Evolutionary conservation across 164 flowering plant genomes (phyloP).

Genomic region (Berberis thunbergii): DNA sequence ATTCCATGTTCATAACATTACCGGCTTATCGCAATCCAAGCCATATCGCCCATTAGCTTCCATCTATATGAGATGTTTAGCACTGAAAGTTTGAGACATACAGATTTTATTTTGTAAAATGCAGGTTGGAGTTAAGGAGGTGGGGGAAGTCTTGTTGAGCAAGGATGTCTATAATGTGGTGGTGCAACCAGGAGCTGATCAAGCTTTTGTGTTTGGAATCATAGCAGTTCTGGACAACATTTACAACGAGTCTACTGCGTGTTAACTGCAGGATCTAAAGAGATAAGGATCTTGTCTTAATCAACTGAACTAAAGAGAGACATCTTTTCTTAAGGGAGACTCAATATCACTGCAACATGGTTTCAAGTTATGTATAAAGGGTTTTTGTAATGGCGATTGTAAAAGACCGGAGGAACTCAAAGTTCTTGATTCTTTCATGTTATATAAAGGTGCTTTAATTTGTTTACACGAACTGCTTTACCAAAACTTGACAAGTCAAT

Average conservation of each 20-base stretch:
- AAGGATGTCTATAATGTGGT: slow-evolving; percentile 67
- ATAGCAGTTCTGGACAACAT: slow-evolving; percentile 82
- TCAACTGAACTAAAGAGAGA: background rate
- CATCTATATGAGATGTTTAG: background rate
- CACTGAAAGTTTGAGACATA: background rate
- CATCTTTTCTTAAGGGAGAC: background rate
- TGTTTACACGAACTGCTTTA: too few relatives aligned
- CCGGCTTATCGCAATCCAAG: background rate
- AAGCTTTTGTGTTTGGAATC: slow-evolving; percentile 77
- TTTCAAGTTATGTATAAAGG: too few relatives aligned
- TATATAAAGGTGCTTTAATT: too few relatives aligned
- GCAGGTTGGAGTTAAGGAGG: slow-evolving; percentile 42
- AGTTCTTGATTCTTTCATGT: too few relatives aligned
- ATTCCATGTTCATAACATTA: too few relatives aligned
- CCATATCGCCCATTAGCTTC: background rate
- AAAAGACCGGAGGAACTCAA: too few relatives aligned
- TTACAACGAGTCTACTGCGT: slow-evolving; percentile 56
- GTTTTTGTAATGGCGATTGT: too few relatives aligned
- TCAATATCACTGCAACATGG: too few relatives aligned
- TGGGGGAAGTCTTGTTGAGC: slow-evolving; percentile 24
- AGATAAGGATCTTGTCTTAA: background rate
- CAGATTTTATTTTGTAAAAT: background rate
- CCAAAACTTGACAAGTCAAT: too few relatives aligned
- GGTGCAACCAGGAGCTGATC: slow-evolving; percentile 66
- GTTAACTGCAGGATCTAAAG: slow-evolving; percentile 19